phyloP scores from a whole-genome alignment of 768 basidiomycete species.

The Chlorophyllum brunneum region DNA sequence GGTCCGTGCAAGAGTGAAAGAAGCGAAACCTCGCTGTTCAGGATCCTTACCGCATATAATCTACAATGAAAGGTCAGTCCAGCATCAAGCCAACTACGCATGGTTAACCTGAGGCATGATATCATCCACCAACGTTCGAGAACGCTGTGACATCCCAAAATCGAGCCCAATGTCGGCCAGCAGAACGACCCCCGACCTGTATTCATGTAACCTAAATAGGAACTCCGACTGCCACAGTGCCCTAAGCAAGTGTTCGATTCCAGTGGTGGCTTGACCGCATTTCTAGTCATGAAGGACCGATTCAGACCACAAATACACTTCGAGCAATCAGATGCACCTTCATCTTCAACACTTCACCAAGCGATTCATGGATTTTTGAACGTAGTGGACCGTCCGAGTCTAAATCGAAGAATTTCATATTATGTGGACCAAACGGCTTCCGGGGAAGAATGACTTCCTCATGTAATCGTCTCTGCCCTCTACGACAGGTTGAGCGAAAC shows the following conservation, averaged over 20 bases:
- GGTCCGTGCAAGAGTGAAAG: slow-evolving; percentile 71
- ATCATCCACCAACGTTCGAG: slow-evolving; percentile 64
- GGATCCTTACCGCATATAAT: slow-evolving; percentile 67
- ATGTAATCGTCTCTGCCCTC: slow-evolving; percentile 64
- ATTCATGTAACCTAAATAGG: slow-evolving; percentile 60
- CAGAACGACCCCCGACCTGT: slow-evolving; percentile 65
- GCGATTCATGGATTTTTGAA: slow-evolving; percentile 33
- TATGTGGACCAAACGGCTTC: slow-evolving; percentile 50
- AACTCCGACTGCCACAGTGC: slow-evolving; percentile 82
- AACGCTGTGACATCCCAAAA: slow-evolving; percentile 69
- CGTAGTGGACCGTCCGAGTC: slow-evolving; percentile 33
- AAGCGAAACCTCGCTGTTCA: slow-evolving; percentile 74
- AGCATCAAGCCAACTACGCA: not conserved
- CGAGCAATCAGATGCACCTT: slow-evolving; percentile 27
- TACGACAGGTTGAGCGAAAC: slow-evolving; percentile 19
- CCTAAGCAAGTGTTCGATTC: slow-evolving; percentile 64
- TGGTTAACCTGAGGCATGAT: slow-evolving; percentile 73
- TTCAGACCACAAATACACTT: slow-evolving; percentile 28
- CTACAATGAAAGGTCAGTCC: slow-evolving; percentile 28
- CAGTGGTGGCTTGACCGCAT: slow-evolving; percentile 55
- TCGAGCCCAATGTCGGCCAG: slow-evolving; percentile 79
- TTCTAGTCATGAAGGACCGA: slow-evolving; percentile 42
- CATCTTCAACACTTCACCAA: slow-evolving; percentile 44
- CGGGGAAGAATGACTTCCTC: slow-evolving; percentile 61
- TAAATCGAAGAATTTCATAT: slow-evolving; percentile 50